These are phyloP conservation scores for Puccinellia tenuiflora DNA, from an alignment of 176 grass and related monocot genomes.

Conservation along the genomic window DNA sequence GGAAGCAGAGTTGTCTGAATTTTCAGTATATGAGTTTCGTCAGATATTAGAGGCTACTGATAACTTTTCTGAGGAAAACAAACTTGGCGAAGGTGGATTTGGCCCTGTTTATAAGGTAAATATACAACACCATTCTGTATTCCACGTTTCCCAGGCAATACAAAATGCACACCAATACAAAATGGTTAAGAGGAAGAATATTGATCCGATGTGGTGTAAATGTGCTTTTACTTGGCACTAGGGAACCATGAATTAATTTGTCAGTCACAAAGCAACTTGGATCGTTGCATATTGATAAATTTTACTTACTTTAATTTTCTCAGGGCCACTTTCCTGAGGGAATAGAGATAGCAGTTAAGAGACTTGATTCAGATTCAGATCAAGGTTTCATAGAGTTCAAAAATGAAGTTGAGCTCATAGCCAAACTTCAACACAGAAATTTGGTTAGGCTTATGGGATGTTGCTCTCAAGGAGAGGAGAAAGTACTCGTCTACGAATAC, in stretches of 20 bases:
- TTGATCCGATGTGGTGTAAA: neutral
- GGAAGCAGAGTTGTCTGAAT: neutral
- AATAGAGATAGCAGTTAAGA: conserved; percentile 7
- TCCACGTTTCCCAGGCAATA: neutral
- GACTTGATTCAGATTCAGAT: neutral
- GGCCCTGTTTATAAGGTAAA: neutral
- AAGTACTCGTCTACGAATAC: conserved; percentile 59
- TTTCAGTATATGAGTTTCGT: neutral
- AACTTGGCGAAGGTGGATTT: conserved; percentile 5
- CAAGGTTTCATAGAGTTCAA: conserved; percentile 15
- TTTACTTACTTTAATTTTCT: neutral
- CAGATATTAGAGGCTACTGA: neutral
- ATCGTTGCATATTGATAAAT: neutral
- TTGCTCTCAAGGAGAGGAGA: conserved; percentile 47
- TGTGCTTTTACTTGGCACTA: neutral
- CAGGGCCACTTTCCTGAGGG: neutral
- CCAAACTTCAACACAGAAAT: conserved; percentile 11
- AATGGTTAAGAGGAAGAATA: neutral
- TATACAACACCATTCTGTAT: neutral
- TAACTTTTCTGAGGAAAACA: neutral
- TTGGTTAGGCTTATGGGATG: conserved; percentile 11
- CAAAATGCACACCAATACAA: conserved; percentile 4
- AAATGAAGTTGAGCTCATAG: conserved; percentile 20
- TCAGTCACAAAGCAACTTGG: conserved; percentile 9
- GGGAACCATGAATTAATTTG: neutral